Evolutionary conservation across 805 yeast genomes (phyloP).

Genomic region (Blastobotrys robertii): DNA sequence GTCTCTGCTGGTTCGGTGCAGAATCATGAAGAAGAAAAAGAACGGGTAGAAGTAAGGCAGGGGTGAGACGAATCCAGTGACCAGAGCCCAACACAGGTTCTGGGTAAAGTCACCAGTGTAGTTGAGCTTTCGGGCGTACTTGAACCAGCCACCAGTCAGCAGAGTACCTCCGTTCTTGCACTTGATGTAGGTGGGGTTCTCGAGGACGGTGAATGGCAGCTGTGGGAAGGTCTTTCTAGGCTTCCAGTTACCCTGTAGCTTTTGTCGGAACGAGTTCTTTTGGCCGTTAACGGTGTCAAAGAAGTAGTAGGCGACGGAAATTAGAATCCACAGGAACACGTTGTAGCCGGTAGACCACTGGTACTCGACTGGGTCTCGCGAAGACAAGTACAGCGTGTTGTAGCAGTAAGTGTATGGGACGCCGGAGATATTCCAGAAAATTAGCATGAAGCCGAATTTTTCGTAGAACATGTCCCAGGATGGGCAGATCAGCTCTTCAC

Average conservation of each 20-base stretch:
- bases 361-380: slow-evolving; percentile 80
- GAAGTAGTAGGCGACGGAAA: slow-evolving; percentile 73
- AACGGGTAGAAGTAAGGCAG: slow-evolving; percentile 95
- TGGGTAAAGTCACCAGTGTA: slow-evolving; percentile 92
- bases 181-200: slow-evolving; percentile 74
- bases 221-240: slow-evolving; percentile 88
- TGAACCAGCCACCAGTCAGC: slow-evolving; percentile 91
- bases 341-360: slow-evolving; percentile 58
- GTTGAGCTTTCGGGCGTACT: slow-evolving; percentile 85
- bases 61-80: slow-evolving; percentile 79
- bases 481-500: slow-evolving; percentile 94
- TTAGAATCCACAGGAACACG: slow-evolving; percentile 41
- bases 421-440: slow-evolving; percentile 98
- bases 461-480: slow-evolving; percentile 99
- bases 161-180: slow-evolving; percentile 79
- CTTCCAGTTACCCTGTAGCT: slow-evolving; percentile 63
- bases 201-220: slow-evolving; percentile 73
- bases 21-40: slow-evolving; percentile 77
- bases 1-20: slow-evolving; percentile 87
- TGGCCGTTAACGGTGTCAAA: slow-evolving; percentile 94
- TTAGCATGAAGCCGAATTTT: slow-evolving; percentile 97
- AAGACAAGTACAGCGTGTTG: slow-evolving; percentile 72
- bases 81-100: slow-evolving; percentile 82
- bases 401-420: slow-evolving; percentile 98
- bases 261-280: slow-evolving; percentile 77